Evolutionary conservation across 495 filamentous ascomycete genomes (phyloP).

Genomic region (Annulohypoxylon stygium): DNA sequence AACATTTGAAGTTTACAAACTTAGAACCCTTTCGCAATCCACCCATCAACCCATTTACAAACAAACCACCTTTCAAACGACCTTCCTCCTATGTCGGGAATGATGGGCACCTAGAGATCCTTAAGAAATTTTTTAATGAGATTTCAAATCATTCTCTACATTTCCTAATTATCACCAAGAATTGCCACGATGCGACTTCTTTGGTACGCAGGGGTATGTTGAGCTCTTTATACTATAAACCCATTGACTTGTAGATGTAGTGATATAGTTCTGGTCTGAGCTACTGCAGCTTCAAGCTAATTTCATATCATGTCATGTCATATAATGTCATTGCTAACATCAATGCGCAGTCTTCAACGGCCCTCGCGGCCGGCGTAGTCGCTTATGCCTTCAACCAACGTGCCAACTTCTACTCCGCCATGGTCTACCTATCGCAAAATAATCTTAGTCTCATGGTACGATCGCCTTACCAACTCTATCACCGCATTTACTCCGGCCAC

Average conservation of each 20-base stretch:
- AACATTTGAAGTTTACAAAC: not conserved
- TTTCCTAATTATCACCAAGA: conserved; percentile 33
- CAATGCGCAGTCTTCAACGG: conserved; percentile 73
- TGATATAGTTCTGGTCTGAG: conserved; percentile 15
- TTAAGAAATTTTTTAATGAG: conserved; percentile 20
- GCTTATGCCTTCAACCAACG: conserved; percentile 93
- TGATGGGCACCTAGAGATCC: conserved; percentile 49
- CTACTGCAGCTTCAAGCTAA: conserved; percentile 32
- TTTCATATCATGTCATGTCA: not conserved
- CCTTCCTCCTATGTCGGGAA: conserved; percentile 31
- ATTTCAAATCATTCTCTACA: conserved; percentile 43
- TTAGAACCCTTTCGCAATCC: not conserved
- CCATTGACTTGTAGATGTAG: not conserved
- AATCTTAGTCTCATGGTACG: conserved; percentile 92
- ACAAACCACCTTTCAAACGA: conserved; percentile 33
- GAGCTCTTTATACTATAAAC: conserved; percentile 20
- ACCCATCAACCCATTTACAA: not conserved
- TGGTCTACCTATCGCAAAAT: conserved; percentile 95
- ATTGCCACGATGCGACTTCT: conserved; percentile 65
- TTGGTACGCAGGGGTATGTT: conserved; percentile 69
- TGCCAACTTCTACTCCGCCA: conserved; percentile 96
- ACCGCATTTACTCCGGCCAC: not conserved
- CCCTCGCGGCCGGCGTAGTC: conserved; percentile 83
- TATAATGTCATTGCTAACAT: conserved; percentile 16
- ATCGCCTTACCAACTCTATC: conserved; percentile 13